Conservation (phyloP, 345 rosid genomes). For the Dimocarpus longan region DNA sequence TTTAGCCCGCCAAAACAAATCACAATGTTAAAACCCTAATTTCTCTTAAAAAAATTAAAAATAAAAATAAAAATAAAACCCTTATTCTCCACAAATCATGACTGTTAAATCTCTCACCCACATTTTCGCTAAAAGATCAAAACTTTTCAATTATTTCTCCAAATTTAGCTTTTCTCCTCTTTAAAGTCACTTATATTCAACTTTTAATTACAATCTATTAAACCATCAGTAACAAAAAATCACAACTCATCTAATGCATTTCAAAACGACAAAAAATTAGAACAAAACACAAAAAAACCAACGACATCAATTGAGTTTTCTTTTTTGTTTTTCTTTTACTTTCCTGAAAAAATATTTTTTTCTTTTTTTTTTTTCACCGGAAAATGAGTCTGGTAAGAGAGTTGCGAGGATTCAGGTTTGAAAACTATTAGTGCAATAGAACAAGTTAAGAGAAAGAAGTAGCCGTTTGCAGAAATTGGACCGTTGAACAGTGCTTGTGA, state of each 20-base stretch:
- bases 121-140: not conserved
- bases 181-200: not conserved
- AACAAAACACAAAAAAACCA: not conserved
- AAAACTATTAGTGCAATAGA: not conserved
- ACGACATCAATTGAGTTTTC: not conserved
- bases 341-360: constrained; percentile 3
- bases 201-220: not conserved
- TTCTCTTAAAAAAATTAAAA: not conserved
- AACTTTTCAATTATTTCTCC: not conserved
- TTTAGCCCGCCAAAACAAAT: constrained; percentile 28
- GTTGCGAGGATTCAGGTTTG: constrained; percentile 8
- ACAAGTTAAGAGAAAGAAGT: constrained; percentile 6
- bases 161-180: not conserved
- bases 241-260: not conserved
- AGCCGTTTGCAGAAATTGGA: constrained; percentile 31
- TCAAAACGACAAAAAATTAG: not conserved
- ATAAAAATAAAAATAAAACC: constrained; percentile 1
- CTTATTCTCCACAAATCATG: not conserved
- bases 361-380: constrained; percentile 5
- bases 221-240: not conserved
- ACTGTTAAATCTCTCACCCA: not conserved
- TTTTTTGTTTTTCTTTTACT: not conserved
- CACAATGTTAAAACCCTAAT: not conserved
- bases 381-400: constrained; percentile 1
- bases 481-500: constrained; percentile 39